Evolutionary conservation across 768 basidiomycete genomes (phyloP), one percentile per base, ranked within the genome.

Genomic region (Trametes cinnabarina): DNA sequence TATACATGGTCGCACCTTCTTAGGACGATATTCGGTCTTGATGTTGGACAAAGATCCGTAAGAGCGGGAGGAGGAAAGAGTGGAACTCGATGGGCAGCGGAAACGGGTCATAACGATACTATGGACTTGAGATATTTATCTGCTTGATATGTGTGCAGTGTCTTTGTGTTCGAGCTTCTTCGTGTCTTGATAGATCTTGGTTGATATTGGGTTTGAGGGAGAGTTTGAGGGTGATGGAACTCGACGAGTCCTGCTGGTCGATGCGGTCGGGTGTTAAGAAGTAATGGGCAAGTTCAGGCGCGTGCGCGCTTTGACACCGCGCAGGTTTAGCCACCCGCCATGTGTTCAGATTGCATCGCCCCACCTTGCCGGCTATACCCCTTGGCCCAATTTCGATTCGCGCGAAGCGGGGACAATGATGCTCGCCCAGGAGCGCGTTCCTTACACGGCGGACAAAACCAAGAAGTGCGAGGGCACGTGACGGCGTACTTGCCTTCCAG

Each of bases 141-240:
- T 23, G 20, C 9, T 44, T 0, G 19, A 41, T 47, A 49, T 35
- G 49, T 54, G 41, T 5, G n/a, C n/a, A n/a, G n/a, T n/a, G n/a
- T n/a, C n/a, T n/a, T n/a, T n/a, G n/a, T n/a, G n/a, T n/a, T 57
- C 30, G 60, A 43, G 60, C 56, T 46, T 57, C 52, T 57, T 57
- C 40, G 30, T 47, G 49, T 37, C 26, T 50, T 35, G 39, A 50
- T 23, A 34, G 37, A 35, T n/a, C n/a, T n/a, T n/a, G n/a, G n/a
- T n/a, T n/a, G n/a, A n/a, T n/a, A n/a, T 15, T 32, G 10, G 20
- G 39, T 20, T 56, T 55, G 55, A 61, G 51, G 30, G 60, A 22
- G 20, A n/a, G 40, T 34, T 43, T 4, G 40, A 7, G 23, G n/a
- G 34, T 11, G 48, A 20, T 19, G 39, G 23, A 37, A 12, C 12